These are phyloP conservation scores for Sicyos edulis DNA, from an alignment of 306 rosid genomes.

Conservation along the genomic window DNA sequence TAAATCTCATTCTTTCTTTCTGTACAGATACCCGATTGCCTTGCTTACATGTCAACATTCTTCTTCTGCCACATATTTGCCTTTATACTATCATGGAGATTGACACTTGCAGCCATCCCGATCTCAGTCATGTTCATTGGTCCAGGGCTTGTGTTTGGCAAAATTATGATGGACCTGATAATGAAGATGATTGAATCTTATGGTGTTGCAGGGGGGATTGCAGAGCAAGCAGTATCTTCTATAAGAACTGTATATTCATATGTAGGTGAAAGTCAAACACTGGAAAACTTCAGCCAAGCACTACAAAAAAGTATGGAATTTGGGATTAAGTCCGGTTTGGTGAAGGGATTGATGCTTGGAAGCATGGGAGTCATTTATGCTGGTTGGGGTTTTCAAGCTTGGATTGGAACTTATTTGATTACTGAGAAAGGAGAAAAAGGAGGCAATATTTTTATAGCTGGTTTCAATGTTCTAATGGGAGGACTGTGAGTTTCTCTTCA, in stretches of 20 bases:
- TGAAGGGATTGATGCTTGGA: conserved; percentile 83
- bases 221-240: conserved; percentile 85
- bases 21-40: conserved; percentile 67
- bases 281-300: conserved; percentile 54
- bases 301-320: conserved; percentile 54
- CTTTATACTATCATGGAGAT: conserved; percentile 67
- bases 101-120: conserved; percentile 71
- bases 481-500: conserved; percentile 60
- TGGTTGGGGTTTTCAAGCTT: conserved; percentile 93
- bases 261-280: conserved; percentile 71
- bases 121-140: conserved; percentile 73
- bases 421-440: conserved; percentile 63
- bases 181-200: conserved; percentile 87
- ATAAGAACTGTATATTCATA: conserved; percentile 75
- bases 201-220: conserved; percentile 79
- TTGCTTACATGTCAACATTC: conserved; percentile 78
- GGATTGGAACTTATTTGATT: conserved; percentile 78
- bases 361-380: conserved; percentile 77
- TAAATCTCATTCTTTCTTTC: conserved; percentile 10
- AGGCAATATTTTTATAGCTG: conserved; percentile 78
- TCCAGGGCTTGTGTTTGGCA: conserved; percentile 69
- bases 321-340: conserved; percentile 65
- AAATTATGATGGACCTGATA: conserved; percentile 57
- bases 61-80: conserved; percentile 85
- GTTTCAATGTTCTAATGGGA: conserved; percentile 84